A percentile compares a stretch with the other conserved stretches of the same genome.
Conservation (phyloP, 345 rosid species). For the Turnera subulata region DNA sequence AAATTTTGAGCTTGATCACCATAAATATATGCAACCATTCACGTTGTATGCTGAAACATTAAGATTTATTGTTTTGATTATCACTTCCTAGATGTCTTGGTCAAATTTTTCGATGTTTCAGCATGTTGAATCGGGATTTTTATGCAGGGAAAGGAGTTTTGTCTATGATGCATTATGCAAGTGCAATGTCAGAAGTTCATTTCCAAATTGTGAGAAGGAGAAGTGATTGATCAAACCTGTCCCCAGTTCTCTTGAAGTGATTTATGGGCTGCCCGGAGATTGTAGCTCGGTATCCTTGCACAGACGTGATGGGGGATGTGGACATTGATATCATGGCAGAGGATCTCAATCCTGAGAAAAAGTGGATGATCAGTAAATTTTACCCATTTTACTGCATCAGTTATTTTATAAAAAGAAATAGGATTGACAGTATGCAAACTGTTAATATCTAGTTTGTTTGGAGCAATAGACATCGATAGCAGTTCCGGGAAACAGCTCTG, state of each 20-base stretch:
- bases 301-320: constrained; percentile 82
- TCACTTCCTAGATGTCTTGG: not conserved
- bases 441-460: no score
- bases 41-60: no score
- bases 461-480: no score
- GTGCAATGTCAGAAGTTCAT: no score
- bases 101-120: no score
- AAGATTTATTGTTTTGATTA: not conserved
- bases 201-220: not conserved
- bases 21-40: not conserved
- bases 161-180: no score
- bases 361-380: constrained; percentile 12
- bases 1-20: not conserved
- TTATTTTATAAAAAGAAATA: no score
- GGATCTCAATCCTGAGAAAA: constrained; percentile 82
- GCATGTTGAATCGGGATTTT: no score
- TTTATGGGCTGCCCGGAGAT: constrained; percentile 63
- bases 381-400: no score
- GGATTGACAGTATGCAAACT: no score
- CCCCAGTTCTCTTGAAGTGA: constrained; percentile 94
- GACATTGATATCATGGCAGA: constrained; percentile 83
- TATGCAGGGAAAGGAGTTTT: no score
- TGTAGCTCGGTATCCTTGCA: constrained; percentile 84
- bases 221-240: constrained; percentile 48
- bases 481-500: no score